These are phyloP conservation scores for Cladosporium cucumerinum DNA, from an alignment of 2,329 filamentous ascomycete genomes.

Conservation along the genomic window DNA sequence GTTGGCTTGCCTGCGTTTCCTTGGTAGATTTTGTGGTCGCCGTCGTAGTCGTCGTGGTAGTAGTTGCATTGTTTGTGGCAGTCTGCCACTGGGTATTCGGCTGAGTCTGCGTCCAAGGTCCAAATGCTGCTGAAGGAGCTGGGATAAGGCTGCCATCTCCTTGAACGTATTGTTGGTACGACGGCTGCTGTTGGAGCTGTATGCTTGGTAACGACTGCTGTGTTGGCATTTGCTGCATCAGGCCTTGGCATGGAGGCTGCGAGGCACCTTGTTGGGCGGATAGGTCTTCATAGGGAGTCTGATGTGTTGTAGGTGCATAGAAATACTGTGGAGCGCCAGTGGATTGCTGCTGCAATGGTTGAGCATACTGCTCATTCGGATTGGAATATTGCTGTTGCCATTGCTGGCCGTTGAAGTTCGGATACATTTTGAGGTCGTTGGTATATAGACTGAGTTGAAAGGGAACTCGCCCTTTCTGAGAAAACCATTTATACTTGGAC, in stretches of 20 bases:
- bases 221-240: neutral
- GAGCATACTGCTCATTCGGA: neutral
- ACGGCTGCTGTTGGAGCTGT: neutral
- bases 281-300: neutral
- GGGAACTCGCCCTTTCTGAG: neutral
- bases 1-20: neutral
- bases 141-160: neutral
- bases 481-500: too few relatives aligned
- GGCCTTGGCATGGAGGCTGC: neutral
- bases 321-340: neutral
- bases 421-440: neutral
- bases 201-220: neutral
- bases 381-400: neutral
- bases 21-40: conserved; percentile 9
- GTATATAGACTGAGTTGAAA: neutral
- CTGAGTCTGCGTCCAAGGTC: neutral
- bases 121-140: neutral
- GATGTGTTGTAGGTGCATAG: neutral
- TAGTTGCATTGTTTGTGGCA: neutral
- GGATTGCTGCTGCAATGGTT: neutral
- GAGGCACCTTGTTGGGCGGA: neutral
- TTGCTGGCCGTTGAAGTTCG: neutral
- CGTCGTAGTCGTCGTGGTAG: conserved; percentile 11
- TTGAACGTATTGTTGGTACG: neutral
- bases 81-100: neutral